Conservation (phyloP, 345 rosid species). For the Salix caprea region DNA sequence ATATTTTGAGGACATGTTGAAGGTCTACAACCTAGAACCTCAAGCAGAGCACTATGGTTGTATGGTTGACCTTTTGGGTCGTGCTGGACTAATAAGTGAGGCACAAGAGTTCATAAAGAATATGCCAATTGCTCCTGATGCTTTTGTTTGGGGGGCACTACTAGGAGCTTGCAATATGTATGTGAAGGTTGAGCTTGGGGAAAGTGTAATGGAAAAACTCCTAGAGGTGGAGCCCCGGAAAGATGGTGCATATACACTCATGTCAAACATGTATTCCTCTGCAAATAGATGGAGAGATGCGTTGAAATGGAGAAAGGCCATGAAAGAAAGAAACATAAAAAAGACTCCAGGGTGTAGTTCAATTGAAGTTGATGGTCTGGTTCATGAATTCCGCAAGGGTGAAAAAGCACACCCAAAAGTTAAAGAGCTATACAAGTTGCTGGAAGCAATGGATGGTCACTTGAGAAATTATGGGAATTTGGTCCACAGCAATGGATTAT, state of each 20-base stretch:
- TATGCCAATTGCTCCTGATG: constrained; percentile 48
- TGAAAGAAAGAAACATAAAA: constrained; percentile 43
- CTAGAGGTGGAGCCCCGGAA: constrained; percentile 33
- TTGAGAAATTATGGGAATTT: constrained; percentile 3
- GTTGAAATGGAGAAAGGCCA: constrained; percentile 36
- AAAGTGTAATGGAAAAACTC: constrained; percentile 33
- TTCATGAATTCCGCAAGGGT: constrained; percentile 49
- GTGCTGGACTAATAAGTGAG: constrained; percentile 41
- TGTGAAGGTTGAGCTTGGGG: constrained; percentile 46
- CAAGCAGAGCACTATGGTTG: constrained; percentile 52
- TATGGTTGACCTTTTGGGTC: constrained; percentile 57
- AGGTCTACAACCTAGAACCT: constrained; percentile 43
- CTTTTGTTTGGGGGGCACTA: constrained; percentile 52
- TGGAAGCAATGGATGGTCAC: constrained; percentile 2
- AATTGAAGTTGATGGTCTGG: constrained; percentile 41
- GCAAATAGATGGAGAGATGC: constrained; percentile 50
- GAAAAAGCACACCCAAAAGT: constrained; percentile 43
- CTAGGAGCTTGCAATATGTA: constrained; percentile 48
- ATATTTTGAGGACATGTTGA: constrained; percentile 45
- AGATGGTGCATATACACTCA: constrained; percentile 44
- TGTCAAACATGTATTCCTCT: constrained; percentile 54
- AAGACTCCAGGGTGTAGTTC: constrained; percentile 56
- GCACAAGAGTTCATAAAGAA: constrained; percentile 37
- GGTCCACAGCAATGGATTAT: neutral
- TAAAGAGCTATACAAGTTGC: constrained; percentile 30